Percentiles rank a stretch among this genome's conserved stretches.
Evolutionary conservation across 257 asterid species (phyloP).

Genomic region (Capsicum pubescens): DNA sequence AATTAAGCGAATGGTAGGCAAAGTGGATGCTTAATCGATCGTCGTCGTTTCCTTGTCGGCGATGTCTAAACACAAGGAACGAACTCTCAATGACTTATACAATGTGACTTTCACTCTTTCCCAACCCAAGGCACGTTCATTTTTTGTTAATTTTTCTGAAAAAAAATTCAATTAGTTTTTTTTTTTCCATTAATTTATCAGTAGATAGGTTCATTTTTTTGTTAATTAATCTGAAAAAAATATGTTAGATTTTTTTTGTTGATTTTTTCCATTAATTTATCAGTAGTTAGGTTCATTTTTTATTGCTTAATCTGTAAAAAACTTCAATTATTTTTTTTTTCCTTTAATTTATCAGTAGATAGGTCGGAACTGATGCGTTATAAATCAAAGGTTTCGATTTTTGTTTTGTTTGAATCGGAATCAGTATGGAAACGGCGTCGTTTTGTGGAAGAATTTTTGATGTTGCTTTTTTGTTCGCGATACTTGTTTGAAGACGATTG

Average conservation of each 20-base stretch:
- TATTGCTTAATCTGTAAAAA: too few species aligned
- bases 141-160: not conserved
- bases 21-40: constrained; percentile 51
- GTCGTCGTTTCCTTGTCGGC: constrained; percentile 39
- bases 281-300: constrained; percentile 27
- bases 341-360: constrained; percentile 7
- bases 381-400: constrained; percentile 9
- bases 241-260: too few species aligned
- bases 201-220: too few species aligned
- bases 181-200: too few species aligned
- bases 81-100: constrained; percentile 57
- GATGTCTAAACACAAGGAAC: constrained; percentile 60
- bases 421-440: constrained; percentile 16
- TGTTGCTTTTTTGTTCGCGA: constrained; percentile 17
- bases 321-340: too few species aligned
- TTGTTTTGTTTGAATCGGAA: not conserved
- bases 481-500: constrained; percentile 15
- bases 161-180: not conserved
- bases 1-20: constrained; percentile 27
- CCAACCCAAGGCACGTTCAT: constrained; percentile 57
- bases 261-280: not conserved
- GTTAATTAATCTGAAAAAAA: too few species aligned
- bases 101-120: constrained; percentile 58
- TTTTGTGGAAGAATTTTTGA: constrained; percentile 21
- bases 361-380: constrained; percentile 22